Evolutionary conservation across 2,329 filamentous ascomycete species (phyloP).

Genomic region (Raffaelea albimanens): DNA sequence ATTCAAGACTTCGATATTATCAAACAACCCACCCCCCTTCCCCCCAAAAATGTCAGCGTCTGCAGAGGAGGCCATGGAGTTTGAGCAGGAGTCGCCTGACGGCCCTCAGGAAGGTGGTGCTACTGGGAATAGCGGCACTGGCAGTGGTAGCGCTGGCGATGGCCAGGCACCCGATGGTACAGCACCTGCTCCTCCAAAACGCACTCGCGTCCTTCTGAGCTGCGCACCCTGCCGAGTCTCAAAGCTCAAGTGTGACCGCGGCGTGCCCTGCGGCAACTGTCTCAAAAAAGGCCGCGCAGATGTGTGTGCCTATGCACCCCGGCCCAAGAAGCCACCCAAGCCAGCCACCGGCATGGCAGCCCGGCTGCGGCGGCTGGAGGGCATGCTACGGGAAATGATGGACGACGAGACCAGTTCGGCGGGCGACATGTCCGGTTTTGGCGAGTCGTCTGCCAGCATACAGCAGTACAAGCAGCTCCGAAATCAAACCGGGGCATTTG

Average conservation of each 20-base stretch:
- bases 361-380: conserved; percentile 44
- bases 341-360: conserved; percentile 42
- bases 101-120: no score
- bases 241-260: conserved; percentile 49
- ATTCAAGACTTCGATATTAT: no score
- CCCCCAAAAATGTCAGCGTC: no score
- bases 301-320: conserved; percentile 39
- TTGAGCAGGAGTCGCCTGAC: no score
- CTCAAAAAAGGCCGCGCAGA: conserved; percentile 36
- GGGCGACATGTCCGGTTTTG: background rate
- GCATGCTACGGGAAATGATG: conserved; percentile 48
- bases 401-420: conserved; percentile 11
- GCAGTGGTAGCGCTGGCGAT: background rate
- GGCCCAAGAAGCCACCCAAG: conserved; percentile 26
- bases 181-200: conserved; percentile 24
- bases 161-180: no score
- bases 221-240: conserved; percentile 42
- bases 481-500: background rate
- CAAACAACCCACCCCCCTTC: no score
- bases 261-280: conserved; percentile 42
- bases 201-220: conserved; percentile 39
- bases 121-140: no score
- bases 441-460: no score
- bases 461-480: no score
- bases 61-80: no score